Evolutionary conservation across 148 eudicot genomes (phyloP), one percentile per base, ranked within the genome.

Genomic region (Euryodendron excelsum): DNA sequence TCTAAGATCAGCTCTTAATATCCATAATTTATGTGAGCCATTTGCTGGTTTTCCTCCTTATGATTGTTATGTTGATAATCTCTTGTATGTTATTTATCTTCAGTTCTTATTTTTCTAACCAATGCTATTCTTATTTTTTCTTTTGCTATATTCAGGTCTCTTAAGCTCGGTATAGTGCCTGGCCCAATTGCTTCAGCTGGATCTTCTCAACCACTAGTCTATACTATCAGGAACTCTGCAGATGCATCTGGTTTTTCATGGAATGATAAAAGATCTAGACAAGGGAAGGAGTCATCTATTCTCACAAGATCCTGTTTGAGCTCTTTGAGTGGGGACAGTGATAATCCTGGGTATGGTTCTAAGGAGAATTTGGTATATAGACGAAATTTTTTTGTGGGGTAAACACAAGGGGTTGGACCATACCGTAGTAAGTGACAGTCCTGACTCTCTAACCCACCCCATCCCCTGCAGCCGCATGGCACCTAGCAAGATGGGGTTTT

Each of bases 221-320:
- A 81, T 79, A 80, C 89, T 17, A 84, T 84, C 75, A 82, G 89
- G 77, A 88, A 86, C 61, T 80, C 91, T 33, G 74, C 80, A 2
- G 91, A 90, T 68, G 84, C 83, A 62, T 85, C 93, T 65, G 87
- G 90, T 9, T 78, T 85, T 74, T 88, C 91, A 55, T 89, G 91
- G 94, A 87, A 85, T 79, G 94, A 90, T 59, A 90, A 88, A 70
- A 88, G 88, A 80, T 88, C 91, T 14, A 82, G 94, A 80, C 94
- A 87, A 33, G 94, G 90, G 66, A 90, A 90, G 75, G 91, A 88
- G 79, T 81, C 91, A 56, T 87, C 76, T 63, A 73, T 88, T 77
- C 89, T 90, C 67, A 85, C 91, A 36, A 84, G 93, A 74, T 88
- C 94, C 62, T 90, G 94, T 84, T 85, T 90, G 89, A 81, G 60